Evolutionary conservation across 2,329 filamentous ascomycete species (phyloP), one percentile per base, ranked within the genome.

Genomic region (Penicillium sp.): DNA sequence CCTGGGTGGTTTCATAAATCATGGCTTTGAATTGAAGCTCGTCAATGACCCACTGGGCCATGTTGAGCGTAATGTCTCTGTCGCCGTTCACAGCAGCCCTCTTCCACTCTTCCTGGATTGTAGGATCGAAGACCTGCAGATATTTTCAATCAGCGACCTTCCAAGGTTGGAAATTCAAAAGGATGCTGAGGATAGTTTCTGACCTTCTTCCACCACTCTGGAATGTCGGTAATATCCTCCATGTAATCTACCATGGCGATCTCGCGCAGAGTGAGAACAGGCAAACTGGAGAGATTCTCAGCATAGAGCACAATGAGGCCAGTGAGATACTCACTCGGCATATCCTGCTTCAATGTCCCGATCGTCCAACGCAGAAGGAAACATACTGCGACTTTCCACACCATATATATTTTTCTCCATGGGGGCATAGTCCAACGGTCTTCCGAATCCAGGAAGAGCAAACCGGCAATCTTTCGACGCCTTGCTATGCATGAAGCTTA

Each of bases 11-110:
- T 48, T 75, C 65, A 54, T 77, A 76, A n/a, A 77, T 64, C n/a
- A 61, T 62, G 1, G 81, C 80, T 60, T 85, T 83, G 61, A 75
- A 75, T 11, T 70, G 73, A 0, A 85, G 73, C 58, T 84, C 82
- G 7, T 70, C 60, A 24, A 82, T 70, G 52, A 75, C 68, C 66
- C 71, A 72, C 8, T 74, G 58, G 6, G 69, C 58, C 72, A 77
- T 72, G 18, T 67, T 69, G 1, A 65, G 50, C 0, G 73, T 69
- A 14, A 77, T 64, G 40, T 72, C 66, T 24, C 27, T 50, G 14
- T 55, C 62, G 10, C 54, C 53, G 3, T 53, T 48, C 42, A 63
- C 34, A 11, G 65, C 64, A 40, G 67, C 65, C 1, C 60, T 56
- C 31, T 66, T 66, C 74, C 74, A 77, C 38, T 61, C 61, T 4